Evolutionary conservation across 139 green algal genomes (phyloP).

Genomic region (Micractinium conductrix): DNA sequence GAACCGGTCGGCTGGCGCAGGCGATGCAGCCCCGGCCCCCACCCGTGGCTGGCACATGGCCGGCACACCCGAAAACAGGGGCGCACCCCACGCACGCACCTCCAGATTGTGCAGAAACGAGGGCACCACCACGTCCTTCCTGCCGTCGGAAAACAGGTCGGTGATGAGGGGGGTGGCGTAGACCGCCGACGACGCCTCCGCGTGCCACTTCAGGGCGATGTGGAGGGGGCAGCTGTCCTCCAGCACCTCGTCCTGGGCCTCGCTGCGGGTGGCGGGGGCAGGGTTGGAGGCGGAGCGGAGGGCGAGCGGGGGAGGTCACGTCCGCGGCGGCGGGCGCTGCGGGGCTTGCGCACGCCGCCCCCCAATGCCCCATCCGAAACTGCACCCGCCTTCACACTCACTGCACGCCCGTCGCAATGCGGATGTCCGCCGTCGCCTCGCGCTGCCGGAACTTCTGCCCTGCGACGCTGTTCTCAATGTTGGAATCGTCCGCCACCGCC

Average conservation of each 20-base stretch:
- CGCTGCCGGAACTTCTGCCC: constrained; percentile 82
- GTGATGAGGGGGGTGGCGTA: constrained; percentile 97
- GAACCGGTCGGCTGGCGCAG: no score
- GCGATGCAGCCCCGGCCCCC: no score
- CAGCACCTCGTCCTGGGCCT: constrained; percentile 13
- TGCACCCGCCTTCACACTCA: no score
- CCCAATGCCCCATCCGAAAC: no score
- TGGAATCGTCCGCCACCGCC: constrained; percentile 51
- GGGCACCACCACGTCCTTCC: constrained; percentile 94
- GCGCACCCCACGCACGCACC: constrained; percentile 59
- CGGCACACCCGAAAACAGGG: no score
- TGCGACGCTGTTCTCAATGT: constrained; percentile 41
- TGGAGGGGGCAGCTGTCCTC: constrained; percentile 42
- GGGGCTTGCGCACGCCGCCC: neutral
- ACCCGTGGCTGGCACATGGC: no score
- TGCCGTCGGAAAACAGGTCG: constrained; percentile 91
- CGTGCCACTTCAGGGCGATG: constrained; percentile 90
- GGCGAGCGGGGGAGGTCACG: neutral
- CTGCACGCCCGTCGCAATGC: neutral
- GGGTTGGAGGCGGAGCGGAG: neutral
- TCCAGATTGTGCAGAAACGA: constrained; percentile 95
- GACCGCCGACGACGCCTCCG: constrained; percentile 80
- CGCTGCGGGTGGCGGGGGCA: neutral
- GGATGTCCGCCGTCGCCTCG: constrained; percentile 56
- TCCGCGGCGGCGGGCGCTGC: neutral